Percentiles rank a stretch among this genome's conserved stretches.
Conservation (phyloP, 176 grass and related monocot species). For the Oryza punctata region DNA sequence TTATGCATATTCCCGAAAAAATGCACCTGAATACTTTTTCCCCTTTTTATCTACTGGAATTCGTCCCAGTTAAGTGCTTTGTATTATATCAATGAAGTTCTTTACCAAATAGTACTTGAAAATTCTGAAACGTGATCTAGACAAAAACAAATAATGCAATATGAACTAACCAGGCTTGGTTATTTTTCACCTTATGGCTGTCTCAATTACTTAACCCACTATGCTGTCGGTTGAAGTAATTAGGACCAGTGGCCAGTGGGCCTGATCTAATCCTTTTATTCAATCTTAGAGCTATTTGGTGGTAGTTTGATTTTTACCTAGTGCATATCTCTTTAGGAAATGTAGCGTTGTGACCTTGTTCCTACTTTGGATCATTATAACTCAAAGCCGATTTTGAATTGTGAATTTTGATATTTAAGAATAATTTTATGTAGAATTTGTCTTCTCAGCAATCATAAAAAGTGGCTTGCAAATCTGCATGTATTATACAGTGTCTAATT, state of each 20-base stretch:
- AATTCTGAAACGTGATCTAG: no score
- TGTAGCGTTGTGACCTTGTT: no score
- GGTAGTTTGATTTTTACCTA: not conserved
- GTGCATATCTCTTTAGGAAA: no score
- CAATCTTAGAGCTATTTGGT: not conserved
- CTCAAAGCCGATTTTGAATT: no score
- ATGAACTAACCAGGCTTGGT: not conserved
- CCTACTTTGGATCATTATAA: no score
- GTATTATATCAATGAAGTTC: slow-evolving; percentile 12
- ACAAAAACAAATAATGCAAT: not conserved
- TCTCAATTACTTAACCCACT: not conserved
- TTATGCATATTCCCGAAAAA: no score
- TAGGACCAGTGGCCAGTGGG: not conserved
- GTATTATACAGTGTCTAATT: not conserved
- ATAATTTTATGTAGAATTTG: no score
- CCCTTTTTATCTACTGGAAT: slow-evolving; percentile 13
- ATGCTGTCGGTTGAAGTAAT: slow-evolving; percentile 2
- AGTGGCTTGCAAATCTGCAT: not conserved
- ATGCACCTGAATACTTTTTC: not conserved
- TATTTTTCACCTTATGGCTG: slow-evolving; percentile 9
- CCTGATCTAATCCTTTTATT: not conserved
- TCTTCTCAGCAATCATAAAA: no score
- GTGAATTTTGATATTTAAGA: no score
- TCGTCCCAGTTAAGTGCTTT: not conserved
- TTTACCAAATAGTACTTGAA: not conserved